Percentiles rank a stretch among this genome's conserved stretches.
Conservation (phyloP, 345 rosid species). For the Arabis hirsuta region DNA sequence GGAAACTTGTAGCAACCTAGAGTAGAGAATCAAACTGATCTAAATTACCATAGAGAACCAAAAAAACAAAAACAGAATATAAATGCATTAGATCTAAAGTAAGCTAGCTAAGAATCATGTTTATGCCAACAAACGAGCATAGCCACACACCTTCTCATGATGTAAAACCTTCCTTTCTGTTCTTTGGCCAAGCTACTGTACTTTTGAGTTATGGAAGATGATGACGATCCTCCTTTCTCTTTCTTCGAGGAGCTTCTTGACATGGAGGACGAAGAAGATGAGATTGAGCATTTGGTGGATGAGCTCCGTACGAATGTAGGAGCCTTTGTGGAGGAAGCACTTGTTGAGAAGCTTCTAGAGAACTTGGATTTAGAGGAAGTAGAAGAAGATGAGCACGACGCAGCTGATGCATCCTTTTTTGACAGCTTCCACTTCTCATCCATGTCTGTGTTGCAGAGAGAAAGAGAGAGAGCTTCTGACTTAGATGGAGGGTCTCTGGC, state of each 20-base stretch:
- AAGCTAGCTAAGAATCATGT: conserved; percentile 59
- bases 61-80: neutral
- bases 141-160: conserved; percentile 96
- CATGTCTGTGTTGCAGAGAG: conserved; percentile 47
- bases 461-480: conserved; percentile 11
- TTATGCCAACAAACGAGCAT: conserved; percentile 99
- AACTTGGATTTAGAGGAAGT: conserved; percentile 54
- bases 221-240: conserved; percentile 59
- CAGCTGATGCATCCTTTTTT: conserved; percentile 53
- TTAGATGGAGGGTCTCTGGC: conserved; percentile 9
- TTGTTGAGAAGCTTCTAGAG: conserved; percentile 72
- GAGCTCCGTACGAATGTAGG: conserved; percentile 57
- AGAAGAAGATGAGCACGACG: conserved; percentile 44
- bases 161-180: conserved; percentile 91
- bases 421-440: conserved; percentile 79
- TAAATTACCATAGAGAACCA: conserved; percentile 24
- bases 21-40: conserved; percentile 43
- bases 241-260: conserved; percentile 55
- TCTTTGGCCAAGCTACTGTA: conserved; percentile 91
- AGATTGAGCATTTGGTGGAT: conserved; percentile 53
- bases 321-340: conserved; percentile 65
- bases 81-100: conserved; percentile 33
- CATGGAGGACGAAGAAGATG: conserved; percentile 49
- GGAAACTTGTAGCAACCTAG: conserved; percentile 49
- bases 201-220: conserved; percentile 64